These are phyloP conservation scores for Cicer yamashitae DNA, from an alignment of 306 rosid species.

Conservation along the genomic window DNA sequence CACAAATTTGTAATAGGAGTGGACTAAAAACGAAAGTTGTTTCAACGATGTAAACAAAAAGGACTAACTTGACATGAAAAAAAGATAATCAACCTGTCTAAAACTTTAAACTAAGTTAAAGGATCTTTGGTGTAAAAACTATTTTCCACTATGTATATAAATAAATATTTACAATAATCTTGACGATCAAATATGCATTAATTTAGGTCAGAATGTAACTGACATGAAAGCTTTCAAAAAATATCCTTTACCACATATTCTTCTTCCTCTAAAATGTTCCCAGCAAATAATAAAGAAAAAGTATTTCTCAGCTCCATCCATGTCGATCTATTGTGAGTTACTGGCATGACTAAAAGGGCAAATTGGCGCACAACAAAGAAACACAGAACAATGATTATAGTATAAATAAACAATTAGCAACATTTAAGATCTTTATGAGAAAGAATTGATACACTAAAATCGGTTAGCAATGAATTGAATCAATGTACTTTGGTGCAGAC, in stretches of 20 bases:
- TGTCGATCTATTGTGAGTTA: background rate
- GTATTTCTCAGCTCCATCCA: constrained; percentile 1
- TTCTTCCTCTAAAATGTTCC: constrained; percentile 22
- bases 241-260: background rate
- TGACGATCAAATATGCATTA: constrained; percentile 11
- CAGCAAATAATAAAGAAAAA: constrained; percentile 29
- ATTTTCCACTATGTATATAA: background rate
- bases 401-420: constrained; percentile 9
- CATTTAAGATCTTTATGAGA: background rate
- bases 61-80: no score
- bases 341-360: constrained; percentile 10
- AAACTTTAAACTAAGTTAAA: no score
- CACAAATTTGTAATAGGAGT: no score
- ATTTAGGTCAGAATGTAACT: background rate
- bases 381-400: background rate
- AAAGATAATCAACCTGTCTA: no score
- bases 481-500: background rate
- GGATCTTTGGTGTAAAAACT: background rate
- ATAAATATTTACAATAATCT: background rate
- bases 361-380: constrained; percentile 1
- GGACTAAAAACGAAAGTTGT: no score
- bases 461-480: background rate
- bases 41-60: no score
- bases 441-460: no score
- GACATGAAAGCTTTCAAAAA: background rate